A percentile compares a stretch with the other conserved stretches of the same genome.
These are phyloP conservation scores for Aureobasidium sp. DNA, from an alignment of 2,329 filamentous ascomycete species.

Conservation along the genomic window DNA sequence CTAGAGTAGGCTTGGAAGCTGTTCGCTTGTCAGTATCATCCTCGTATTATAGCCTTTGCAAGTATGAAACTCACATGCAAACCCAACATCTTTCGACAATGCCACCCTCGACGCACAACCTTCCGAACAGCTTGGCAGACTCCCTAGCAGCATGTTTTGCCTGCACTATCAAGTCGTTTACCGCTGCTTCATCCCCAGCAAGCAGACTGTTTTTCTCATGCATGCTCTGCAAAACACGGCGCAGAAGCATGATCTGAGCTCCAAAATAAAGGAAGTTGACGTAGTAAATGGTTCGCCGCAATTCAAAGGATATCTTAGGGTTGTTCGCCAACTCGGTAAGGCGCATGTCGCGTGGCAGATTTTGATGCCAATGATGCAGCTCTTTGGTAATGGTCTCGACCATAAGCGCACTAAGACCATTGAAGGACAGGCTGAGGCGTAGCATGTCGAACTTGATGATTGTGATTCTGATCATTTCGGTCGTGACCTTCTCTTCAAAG, in stretches of 20 bases:
- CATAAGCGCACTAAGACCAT: neutral
- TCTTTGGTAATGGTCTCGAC: conserved; percentile 4
- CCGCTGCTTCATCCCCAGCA: neutral
- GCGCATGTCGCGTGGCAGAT: neutral
- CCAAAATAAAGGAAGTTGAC: conserved; percentile 7
- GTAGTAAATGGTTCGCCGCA: conserved; percentile 10
- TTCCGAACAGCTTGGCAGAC: conserved; percentile 2
- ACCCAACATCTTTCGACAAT: conserved; percentile 11
- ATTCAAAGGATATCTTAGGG: neutral
- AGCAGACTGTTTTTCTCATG: neutral
- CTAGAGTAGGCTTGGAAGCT: conserved; percentile 11
- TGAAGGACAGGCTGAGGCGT: conserved; percentile 2
- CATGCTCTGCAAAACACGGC: conserved; percentile 2
- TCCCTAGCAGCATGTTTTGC: neutral
- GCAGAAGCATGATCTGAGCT: conserved; percentile 7
- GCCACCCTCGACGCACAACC: neutral
- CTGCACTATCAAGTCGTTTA: neutral
- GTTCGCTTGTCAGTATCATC: neutral
- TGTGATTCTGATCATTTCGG: conserved; percentile 10
- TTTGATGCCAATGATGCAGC: neutral
- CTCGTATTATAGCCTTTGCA: too few species aligned
- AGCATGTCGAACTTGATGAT: conserved; percentile 10
- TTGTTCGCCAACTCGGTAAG: neutral
- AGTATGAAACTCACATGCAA: conserved; percentile 6
- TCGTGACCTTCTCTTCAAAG: conserved; percentile 1